A percentile compares a stretch with the other conserved stretches of the same genome.
Conservation (phyloP, 371 early-diverging fungal species). For the Coemansia sp. region DNA sequence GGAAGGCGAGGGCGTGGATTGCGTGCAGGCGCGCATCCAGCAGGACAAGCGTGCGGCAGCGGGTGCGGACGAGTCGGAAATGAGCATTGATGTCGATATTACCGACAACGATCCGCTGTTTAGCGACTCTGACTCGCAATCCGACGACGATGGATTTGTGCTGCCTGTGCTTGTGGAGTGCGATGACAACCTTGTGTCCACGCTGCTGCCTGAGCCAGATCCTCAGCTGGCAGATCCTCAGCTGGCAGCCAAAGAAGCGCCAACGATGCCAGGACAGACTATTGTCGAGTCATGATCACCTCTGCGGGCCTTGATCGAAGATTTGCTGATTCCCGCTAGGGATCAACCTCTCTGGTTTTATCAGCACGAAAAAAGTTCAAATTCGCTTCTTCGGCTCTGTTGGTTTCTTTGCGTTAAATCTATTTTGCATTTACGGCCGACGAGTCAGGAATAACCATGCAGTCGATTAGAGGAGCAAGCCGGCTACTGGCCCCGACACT, state of each 20-base stretch:
- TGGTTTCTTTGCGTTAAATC: not conserved
- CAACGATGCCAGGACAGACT: not conserved
- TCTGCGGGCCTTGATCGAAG: not conserved
- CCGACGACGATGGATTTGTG: slow-evolving; percentile 54
- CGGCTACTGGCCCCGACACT: slow-evolving; percentile 2
- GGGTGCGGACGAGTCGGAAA: slow-evolving; percentile 60
- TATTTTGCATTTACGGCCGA: not conserved
- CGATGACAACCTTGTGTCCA: slow-evolving; percentile 9
- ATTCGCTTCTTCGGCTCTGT: no score
- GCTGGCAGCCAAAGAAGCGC: not conserved
- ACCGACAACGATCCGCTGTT: slow-evolving; percentile 66
- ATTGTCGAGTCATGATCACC: not conserved
- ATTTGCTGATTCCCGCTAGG: not conserved
- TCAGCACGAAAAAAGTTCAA: no score
- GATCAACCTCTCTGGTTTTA: no score
- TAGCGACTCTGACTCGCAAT: slow-evolving; percentile 63
- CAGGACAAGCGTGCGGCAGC: slow-evolving; percentile 54
- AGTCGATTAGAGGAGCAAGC: slow-evolving; percentile 11
- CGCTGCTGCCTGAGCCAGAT: not conserved
- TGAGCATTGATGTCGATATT: slow-evolving; percentile 62
- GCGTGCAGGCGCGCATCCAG: slow-evolving; percentile 51
- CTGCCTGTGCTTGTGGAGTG: slow-evolving; percentile 27
- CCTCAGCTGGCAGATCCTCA: not conserved
- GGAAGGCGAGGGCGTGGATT: slow-evolving; percentile 22
- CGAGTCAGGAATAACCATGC: slow-evolving; percentile 6